Conservation (phyloP, 148 eudicot genomes). For the Vaccinium darrowii region DNA sequence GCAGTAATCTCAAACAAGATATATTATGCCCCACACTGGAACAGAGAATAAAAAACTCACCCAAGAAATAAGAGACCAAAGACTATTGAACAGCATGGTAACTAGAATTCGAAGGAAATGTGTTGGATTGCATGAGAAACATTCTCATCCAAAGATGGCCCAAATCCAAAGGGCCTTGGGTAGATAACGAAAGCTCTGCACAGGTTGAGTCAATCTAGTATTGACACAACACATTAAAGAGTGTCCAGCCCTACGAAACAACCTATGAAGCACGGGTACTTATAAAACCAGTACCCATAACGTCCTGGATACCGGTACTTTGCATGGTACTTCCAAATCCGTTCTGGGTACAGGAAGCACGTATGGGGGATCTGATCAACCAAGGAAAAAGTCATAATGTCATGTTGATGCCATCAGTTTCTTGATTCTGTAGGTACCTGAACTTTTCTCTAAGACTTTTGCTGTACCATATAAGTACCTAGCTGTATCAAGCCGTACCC, state of each 20-base stretch:
- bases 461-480: too few relatives aligned
- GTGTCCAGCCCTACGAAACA: not conserved
- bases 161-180: not conserved
- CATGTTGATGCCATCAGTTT: too few relatives aligned
- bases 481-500: too few relatives aligned
- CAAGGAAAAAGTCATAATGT: too few relatives aligned
- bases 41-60: not conserved
- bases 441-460: too few relatives aligned
- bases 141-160: not conserved
- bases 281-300: too few relatives aligned
- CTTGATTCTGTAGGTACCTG: too few relatives aligned
- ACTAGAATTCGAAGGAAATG: not conserved
- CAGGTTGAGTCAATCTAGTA: not conserved
- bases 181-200: not conserved
- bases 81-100: not conserved
- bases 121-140: not conserved
- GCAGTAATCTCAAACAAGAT: not conserved
- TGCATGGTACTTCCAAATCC: too few relatives aligned
- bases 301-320: too few relatives aligned
- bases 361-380: too few relatives aligned
- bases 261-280: too few relatives aligned
- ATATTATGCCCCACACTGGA: not conserved
- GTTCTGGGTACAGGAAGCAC: too few relatives aligned
- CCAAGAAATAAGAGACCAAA: not conserved
- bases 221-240: not conserved